A percentile compares a stretch with the other conserved stretches of the same genome.
phyloP scores from a whole-genome alignment of 108 stramenopile species.

The Schizochytrium sp. region DNA sequence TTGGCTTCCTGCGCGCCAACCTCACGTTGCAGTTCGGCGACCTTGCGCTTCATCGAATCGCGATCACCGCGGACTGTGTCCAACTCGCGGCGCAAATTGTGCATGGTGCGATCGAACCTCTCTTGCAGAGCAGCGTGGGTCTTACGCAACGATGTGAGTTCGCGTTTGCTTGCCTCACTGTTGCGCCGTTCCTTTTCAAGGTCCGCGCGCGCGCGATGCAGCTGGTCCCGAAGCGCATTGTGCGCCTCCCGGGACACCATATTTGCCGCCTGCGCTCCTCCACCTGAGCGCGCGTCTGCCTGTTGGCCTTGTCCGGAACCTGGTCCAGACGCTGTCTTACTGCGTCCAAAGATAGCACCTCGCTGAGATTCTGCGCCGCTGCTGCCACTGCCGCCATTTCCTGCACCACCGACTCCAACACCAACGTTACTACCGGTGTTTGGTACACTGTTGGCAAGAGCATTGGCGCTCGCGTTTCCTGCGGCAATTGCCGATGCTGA shows the following conservation, averaged over 20 bases:
- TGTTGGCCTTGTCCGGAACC: not conserved
- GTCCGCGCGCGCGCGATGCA: not conserved
- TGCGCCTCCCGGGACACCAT: not conserved
- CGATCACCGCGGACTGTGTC: not conserved
- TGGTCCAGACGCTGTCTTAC: not conserved
- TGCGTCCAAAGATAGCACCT: too few species aligned
- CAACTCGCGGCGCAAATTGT: not conserved
- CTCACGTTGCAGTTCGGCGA: not conserved
- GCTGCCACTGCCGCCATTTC: too few species aligned
- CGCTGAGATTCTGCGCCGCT: too few species aligned
- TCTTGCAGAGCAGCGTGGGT: not conserved
- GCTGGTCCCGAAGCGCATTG: not conserved
- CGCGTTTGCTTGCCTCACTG: not conserved
- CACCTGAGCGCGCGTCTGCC: not conserved
- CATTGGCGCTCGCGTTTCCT: too few species aligned
- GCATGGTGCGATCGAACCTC: not conserved
- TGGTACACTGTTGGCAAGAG: too few species aligned
- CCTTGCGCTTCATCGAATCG: not conserved
- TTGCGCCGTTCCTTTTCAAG: not conserved
- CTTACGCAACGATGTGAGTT: not conserved
- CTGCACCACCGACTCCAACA: too few species aligned
- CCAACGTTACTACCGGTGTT: too few species aligned
- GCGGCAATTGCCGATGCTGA: too few species aligned
- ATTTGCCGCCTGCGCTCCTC: not conserved
- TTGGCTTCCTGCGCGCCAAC: not conserved